A percentile compares a stretch with the other conserved stretches of the same genome.
phyloP scores from a whole-genome alignment of 495 filamentous ascomycete species.

The Penicillium fimorum region DNA sequence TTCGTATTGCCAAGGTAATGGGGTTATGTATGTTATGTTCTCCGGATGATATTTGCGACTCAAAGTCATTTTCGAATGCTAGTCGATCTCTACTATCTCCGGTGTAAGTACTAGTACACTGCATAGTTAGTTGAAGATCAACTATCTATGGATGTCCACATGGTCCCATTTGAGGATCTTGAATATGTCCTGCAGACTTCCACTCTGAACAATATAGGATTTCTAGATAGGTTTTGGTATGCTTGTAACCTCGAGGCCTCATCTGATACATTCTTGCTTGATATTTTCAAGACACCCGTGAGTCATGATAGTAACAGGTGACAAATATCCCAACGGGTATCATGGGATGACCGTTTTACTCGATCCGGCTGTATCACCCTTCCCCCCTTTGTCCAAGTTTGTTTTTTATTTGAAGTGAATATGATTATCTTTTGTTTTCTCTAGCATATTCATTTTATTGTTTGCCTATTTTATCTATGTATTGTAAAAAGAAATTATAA shows the following conservation, averaged over 20 bases:
- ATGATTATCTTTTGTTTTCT: conserved; percentile 8
- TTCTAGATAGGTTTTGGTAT: conserved; percentile 17
- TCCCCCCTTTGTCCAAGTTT: conserved; percentile 27
- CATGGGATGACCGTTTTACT: conserved; percentile 31
- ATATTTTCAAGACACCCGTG: conserved; percentile 23
- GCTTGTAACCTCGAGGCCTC: conserved; percentile 28
- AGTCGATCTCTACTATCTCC: conserved; percentile 21
- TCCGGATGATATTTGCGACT: conserved; percentile 19
- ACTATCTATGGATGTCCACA: conserved; percentile 14
- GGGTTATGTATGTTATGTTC: conserved; percentile 12
- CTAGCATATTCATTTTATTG: neutral
- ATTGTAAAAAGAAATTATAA: neutral
- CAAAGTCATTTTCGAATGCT: conserved; percentile 1
- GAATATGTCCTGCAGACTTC: conserved; percentile 4
- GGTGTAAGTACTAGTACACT: conserved; percentile 6
- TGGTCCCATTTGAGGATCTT: conserved; percentile 30
- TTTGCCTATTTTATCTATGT: conserved; percentile 10
- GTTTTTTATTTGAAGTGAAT: conserved; percentile 17
- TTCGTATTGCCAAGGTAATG: conserved; percentile 8
- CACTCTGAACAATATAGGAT: conserved; percentile 17
- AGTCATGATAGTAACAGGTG: conserved; percentile 45
- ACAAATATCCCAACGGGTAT: conserved; percentile 35
- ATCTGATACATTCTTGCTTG: conserved; percentile 46
- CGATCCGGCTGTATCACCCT: conserved; percentile 35
- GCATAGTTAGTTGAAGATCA: conserved; percentile 23